Evolutionary conservation across 2,329 filamentous ascomycete species (phyloP), one percentile per base, ranked within the genome.

Genomic region (Tympanopsis confertula): DNA sequence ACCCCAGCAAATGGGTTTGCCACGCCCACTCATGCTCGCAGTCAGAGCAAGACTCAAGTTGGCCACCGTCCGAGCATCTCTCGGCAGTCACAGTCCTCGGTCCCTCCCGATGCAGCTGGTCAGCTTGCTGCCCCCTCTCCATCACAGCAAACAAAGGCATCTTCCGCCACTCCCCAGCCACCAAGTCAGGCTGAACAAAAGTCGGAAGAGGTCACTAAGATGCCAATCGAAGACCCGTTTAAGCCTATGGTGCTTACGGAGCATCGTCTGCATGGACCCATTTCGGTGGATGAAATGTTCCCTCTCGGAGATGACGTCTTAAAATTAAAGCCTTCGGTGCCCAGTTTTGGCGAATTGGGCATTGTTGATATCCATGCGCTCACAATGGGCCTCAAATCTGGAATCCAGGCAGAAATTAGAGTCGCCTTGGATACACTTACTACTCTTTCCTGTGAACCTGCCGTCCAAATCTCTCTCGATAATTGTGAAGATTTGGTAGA

Each of bases 361-460:
- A 62, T 79, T 2, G 74, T 85, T 44, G 80, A 86, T 51, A 75
- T 84, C 32, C 75, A 80, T 48, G 78, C 79, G 24, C 62, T 86
- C 35, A 82, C 71, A 2, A 74, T 84, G 69, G 78, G 77, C 47
- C 62, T 86, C 37, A 78, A 81, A 47, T 83, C 75, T 38, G 80
- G 79, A 0, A 71, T 86, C 18, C 69, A 78, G 49, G 70, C 68
- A 5, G 81, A 86, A 56, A 72, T 82, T 29, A 68, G 80, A 35
- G 59, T 82, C 45, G 79, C 80, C 3, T 56, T 86, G 41, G 81
- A 85, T 54, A 75, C 73, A 2, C 62, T 86, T 19, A 66, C 69
- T 10, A 70, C 69, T 14, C 60, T 82, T 19, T 10, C 45, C 4
- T 35, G 55, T 10, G 80, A 78, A 2, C 67, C 66, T 35, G 72